Conservation (phyloP, 2,329 filamentous ascomycete genomes). For the Aureobasidium subglaciale region DNA sequence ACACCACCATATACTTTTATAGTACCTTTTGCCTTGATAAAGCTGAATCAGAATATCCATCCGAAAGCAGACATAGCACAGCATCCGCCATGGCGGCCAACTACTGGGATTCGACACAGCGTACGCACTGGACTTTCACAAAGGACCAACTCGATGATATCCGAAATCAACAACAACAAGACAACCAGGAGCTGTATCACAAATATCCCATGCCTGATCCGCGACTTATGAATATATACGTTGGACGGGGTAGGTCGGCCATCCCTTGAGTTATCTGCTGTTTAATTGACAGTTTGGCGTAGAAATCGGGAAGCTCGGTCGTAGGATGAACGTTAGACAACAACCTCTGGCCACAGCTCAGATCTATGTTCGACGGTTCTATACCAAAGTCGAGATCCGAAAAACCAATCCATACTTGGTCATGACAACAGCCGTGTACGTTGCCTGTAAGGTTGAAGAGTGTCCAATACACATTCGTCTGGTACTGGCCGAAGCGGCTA, state of each 20-base stretch:
- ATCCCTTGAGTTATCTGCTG: not conserved
- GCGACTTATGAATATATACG: slow-evolving; percentile 81
- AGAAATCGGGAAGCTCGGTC: slow-evolving; percentile 78
- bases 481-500: slow-evolving; percentile 77
- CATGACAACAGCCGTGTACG: slow-evolving; percentile 85
- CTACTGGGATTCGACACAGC: slow-evolving; percentile 94
- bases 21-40: too few relatives aligned
- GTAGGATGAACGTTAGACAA: slow-evolving; percentile 77
- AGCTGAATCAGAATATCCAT: too few relatives aligned
- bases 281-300: not conserved
- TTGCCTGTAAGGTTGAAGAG: slow-evolving; percentile 98
- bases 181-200: slow-evolving; percentile 55
- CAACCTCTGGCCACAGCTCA: slow-evolving; percentile 92
- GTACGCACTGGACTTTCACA: slow-evolving; percentile 83
- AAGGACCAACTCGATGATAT: slow-evolving; percentile 70
- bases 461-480: slow-evolving; percentile 92
- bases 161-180: slow-evolving; percentile 53
- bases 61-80: not conserved
- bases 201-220: slow-evolving; percentile 76
- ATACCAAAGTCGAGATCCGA: slow-evolving; percentile 81
- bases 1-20: not conserved
- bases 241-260: slow-evolving; percentile 66
- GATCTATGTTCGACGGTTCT: slow-evolving; percentile 91
- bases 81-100: slow-evolving; percentile 69
- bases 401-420: slow-evolving; percentile 90